Conservation (phyloP, 306 rosid species). For the Prunus mongolica region DNA sequence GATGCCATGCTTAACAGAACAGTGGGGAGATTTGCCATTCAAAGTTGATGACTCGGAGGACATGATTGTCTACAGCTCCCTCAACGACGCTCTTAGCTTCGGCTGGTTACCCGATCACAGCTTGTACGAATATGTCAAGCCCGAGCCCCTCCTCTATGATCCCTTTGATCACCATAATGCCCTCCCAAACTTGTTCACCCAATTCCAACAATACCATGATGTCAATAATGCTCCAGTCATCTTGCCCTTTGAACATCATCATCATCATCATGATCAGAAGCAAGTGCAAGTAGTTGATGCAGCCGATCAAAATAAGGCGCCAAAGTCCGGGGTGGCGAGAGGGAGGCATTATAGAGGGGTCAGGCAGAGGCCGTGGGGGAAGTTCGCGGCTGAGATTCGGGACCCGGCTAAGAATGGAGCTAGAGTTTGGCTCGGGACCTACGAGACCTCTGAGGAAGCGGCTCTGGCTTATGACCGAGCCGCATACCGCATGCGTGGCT, state of each 20-base stretch:
- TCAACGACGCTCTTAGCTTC: slow-evolving; percentile 30
- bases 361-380: slow-evolving; percentile 56
- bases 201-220: neutral
- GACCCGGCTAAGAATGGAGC: slow-evolving; percentile 55
- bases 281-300: neutral
- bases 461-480: slow-evolving; percentile 63
- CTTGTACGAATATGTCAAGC: neutral
- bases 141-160: neutral
- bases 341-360: slow-evolving; percentile 51
- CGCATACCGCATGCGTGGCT: slow-evolving; percentile 47
- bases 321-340: neutral
- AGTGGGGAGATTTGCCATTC: slow-evolving; percentile 54
- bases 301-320: neutral
- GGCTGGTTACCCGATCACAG: slow-evolving; percentile 38
- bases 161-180: neutral
- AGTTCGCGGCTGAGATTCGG: slow-evolving; percentile 55
- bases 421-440: slow-evolving; percentile 61
- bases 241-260: neutral
- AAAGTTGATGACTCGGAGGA: slow-evolving; percentile 41
- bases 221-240: neutral
- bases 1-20: slow-evolving; percentile 21
- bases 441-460: slow-evolving; percentile 59
- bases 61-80: slow-evolving; percentile 46
- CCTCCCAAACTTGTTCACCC: neutral
- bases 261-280: neutral